A percentile compares a stretch with the other conserved stretches of the same genome.
phyloP scores from a whole-genome alignment of 306 rosid species.

The Betula pendula region DNA sequence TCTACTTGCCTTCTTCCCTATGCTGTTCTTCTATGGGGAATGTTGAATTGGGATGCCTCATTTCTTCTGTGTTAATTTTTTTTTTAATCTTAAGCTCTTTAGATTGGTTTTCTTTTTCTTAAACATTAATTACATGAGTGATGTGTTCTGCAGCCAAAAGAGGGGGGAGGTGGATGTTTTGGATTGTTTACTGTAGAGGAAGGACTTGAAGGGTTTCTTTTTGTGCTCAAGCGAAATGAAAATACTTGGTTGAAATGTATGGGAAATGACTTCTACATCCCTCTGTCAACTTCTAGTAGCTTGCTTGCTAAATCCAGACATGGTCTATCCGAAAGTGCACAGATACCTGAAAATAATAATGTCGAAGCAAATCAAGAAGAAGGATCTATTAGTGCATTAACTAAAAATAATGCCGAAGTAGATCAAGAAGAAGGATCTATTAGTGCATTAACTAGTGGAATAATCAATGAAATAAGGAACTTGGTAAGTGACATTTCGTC shows the following conservation, averaged over 20 bases:
- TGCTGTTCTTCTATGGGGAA: background rate
- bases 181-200: slow-evolving; percentile 66
- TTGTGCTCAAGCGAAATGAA: slow-evolving; percentile 73
- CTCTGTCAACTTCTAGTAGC: slow-evolving; percentile 53
- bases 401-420: no score
- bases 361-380: slow-evolving; percentile 47
- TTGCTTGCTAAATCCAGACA: slow-evolving; percentile 28
- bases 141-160: slow-evolving; percentile 63
- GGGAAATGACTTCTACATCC: slow-evolving; percentile 80
- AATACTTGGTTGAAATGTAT: slow-evolving; percentile 62
- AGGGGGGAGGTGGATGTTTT: slow-evolving; percentile 56
- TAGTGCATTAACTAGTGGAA: slow-evolving; percentile 57
- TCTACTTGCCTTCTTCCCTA: background rate
- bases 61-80: background rate
- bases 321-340: slow-evolving; percentile 34
- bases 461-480: slow-evolving; percentile 73
- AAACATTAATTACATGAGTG: slow-evolving; percentile 2
- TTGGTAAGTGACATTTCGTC: slow-evolving; percentile 74
- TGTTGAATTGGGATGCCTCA: slow-evolving; percentile 17
- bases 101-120: background rate
- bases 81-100: background rate
- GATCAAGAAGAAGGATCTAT: slow-evolving; percentile 42
- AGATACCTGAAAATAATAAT: slow-evolving; percentile 29
- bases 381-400: slow-evolving; percentile 46
- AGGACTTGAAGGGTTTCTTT: slow-evolving; percentile 74